Evolutionary conservation across 257 asterid species (phyloP).

Genomic region (Rauvolfia tetraphylla): DNA sequence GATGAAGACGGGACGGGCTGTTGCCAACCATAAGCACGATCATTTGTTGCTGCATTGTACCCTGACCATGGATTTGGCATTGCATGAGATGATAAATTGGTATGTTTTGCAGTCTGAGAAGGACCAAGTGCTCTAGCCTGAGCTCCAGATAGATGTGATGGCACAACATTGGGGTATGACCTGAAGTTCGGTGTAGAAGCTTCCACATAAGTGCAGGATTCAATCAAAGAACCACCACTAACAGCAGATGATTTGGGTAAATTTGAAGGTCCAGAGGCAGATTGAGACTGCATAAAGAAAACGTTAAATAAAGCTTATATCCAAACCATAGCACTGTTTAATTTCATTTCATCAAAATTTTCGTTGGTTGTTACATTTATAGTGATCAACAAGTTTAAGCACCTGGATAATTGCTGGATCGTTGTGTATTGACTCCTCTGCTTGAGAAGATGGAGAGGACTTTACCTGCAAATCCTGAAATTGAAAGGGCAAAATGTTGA

Average conservation of each 20-base stretch:
- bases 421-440: slow-evolving; percentile 46
- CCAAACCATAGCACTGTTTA: not conserved
- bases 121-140: slow-evolving; percentile 37
- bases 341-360: slow-evolving; percentile 5
- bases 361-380: not conserved
- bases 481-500: slow-evolving; percentile 3
- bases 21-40: slow-evolving; percentile 30
- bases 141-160: slow-evolving; percentile 40
- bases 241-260: slow-evolving; percentile 34
- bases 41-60: slow-evolving; percentile 33
- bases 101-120: slow-evolving; percentile 28
- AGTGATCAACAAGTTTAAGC: slow-evolving; percentile 9
- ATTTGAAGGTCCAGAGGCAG: slow-evolving; percentile 34
- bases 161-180: slow-evolving; percentile 27
- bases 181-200: slow-evolving; percentile 32
- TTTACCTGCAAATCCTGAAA: slow-evolving; percentile 73
- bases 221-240: slow-evolving; percentile 40
- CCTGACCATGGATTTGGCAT: slow-evolving; percentile 41
- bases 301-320: not conserved
- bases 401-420: slow-evolving; percentile 90
- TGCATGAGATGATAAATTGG: slow-evolving; percentile 36
- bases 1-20: slow-evolving; percentile 31
- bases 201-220: slow-evolving; percentile 32
- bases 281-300: slow-evolving; percentile 44
- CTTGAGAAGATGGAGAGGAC: slow-evolving; percentile 44